Percentiles rank a stretch among this genome's conserved stretches.
Conservation (phyloP, 164 flowering plant genomes). For the Saururus chinensis region DNA sequence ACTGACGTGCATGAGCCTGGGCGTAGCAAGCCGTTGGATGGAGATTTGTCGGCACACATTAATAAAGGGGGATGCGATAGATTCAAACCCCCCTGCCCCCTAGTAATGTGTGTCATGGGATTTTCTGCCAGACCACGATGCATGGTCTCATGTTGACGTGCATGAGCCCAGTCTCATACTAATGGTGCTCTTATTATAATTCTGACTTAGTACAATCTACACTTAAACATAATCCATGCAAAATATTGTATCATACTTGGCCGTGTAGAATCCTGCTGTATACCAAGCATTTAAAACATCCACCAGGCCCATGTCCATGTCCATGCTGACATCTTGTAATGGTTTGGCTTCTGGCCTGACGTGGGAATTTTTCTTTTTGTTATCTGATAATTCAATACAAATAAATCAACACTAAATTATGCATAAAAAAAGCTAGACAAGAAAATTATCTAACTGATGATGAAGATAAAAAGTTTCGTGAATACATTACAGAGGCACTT, state of each 20-base stretch:
- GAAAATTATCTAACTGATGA: neutral
- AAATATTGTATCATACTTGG: constrained; percentile 42
- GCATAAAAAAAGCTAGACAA: neutral
- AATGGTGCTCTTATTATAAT: no score
- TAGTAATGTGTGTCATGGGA: no score
- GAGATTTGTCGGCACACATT: no score
- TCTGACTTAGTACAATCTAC: neutral
- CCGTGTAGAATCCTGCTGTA: constrained; percentile 67
- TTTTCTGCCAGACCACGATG: no score
- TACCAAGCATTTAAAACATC: constrained; percentile 71
- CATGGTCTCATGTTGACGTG: no score
- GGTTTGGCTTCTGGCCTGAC: constrained; percentile 4
- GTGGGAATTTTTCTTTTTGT: neutral
- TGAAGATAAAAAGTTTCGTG: no score
- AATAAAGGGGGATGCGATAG: no score
- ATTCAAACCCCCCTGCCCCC: no score
- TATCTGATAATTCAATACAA: neutral
- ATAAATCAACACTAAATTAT: neutral
- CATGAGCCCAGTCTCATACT: no score
- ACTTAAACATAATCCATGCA: neutral
- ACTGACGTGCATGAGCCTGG: no score
- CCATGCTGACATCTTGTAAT: constrained; percentile 15
- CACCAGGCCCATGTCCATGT: constrained; percentile 52
- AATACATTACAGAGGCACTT: no score
- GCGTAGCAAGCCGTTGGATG: no score